Percentiles rank a stretch among this genome's conserved stretches.
Conservation (phyloP, 2,329 filamentous ascomycete genomes). For the Penicillium sp. region DNA sequence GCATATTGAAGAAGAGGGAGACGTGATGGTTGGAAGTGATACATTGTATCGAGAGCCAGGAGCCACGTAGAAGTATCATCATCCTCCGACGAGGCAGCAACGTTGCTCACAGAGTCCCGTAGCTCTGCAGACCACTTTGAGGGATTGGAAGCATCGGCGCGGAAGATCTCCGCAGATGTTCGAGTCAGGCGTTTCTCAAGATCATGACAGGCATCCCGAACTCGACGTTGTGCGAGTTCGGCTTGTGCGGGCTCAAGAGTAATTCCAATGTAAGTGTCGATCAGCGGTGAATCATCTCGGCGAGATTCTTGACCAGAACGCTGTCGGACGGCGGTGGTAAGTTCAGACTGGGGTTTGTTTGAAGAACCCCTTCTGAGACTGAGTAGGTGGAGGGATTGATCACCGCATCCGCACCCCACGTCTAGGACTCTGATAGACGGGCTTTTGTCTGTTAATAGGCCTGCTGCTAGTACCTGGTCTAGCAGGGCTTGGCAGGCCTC, state of each 20-base stretch:
- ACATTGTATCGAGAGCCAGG: constrained; percentile 56
- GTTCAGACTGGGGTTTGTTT: background rate
- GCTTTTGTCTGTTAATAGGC: constrained; percentile 31
- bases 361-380: constrained; percentile 21
- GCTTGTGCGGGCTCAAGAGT: constrained; percentile 51
- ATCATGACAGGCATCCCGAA: constrained; percentile 3
- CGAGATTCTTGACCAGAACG: background rate
- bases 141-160: constrained; percentile 52
- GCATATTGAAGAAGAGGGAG: constrained; percentile 47
- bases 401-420: constrained; percentile 59
- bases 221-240: constrained; percentile 28
- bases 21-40: constrained; percentile 57
- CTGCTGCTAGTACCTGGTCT: constrained; percentile 48
- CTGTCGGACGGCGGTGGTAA: background rate
- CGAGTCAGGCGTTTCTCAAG: background rate
- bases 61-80: constrained; percentile 45
- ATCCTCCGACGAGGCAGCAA: background rate
- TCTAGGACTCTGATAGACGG: constrained; percentile 41
- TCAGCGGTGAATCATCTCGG: constrained; percentile 13
- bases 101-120: constrained; percentile 6
- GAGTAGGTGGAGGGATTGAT: constrained; percentile 53
- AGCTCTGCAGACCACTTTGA: constrained; percentile 41
- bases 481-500: constrained; percentile 53
- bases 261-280: constrained; percentile 53
- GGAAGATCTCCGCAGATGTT: constrained; percentile 38